Conservation (phyloP, 2,329 filamentous ascomycete genomes). For the Penicillium sp. region DNA sequence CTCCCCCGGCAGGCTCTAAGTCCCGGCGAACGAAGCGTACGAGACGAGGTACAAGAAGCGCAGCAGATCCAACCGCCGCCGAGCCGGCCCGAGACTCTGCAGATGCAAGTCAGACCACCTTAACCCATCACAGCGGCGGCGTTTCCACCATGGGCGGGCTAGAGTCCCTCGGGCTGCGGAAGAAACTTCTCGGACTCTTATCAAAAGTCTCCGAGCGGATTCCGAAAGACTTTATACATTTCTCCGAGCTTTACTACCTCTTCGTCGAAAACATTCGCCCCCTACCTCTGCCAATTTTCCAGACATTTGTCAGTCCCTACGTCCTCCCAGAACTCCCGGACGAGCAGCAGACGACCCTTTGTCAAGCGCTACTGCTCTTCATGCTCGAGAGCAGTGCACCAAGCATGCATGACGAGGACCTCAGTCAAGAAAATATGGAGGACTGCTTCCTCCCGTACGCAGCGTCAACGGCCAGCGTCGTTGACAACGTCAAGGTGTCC, state of each 20-base stretch:
- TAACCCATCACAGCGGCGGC: slow-evolving; percentile 19
- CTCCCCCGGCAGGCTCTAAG: slow-evolving; percentile 12
- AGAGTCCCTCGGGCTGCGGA: slow-evolving; percentile 42
- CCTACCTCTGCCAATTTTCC: slow-evolving; percentile 47
- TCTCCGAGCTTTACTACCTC: slow-evolving; percentile 43
- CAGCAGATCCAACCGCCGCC: background rate
- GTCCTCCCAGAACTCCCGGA: slow-evolving; percentile 42
- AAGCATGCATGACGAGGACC: slow-evolving; percentile 38
- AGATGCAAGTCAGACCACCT: slow-evolving; percentile 7
- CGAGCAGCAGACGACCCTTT: slow-evolving; percentile 50
- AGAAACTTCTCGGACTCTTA: slow-evolving; percentile 46
- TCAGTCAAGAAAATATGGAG: slow-evolving; percentile 53
- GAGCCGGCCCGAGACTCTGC: background rate
- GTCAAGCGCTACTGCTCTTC: slow-evolving; percentile 52
- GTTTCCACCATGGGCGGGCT: slow-evolving; percentile 38
- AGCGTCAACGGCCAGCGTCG: slow-evolving; percentile 58
- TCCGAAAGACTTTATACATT: slow-evolving; percentile 34
- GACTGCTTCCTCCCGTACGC: slow-evolving; percentile 64
- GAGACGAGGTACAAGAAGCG: slow-evolving; percentile 27
- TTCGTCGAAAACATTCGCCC: slow-evolving; percentile 49
- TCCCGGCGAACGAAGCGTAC: slow-evolving; percentile 35
- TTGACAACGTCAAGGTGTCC: slow-evolving; percentile 72
- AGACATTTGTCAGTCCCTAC: slow-evolving; percentile 45
- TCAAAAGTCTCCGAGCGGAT: slow-evolving; percentile 38
- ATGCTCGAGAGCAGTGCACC: slow-evolving; percentile 48